Percentiles rank a stretch among this genome's conserved stretches.
Evolutionary conservation across 1,284 basidiomycete genomes (phyloP).

Genomic region (Malassezia slooffiae): DNA sequence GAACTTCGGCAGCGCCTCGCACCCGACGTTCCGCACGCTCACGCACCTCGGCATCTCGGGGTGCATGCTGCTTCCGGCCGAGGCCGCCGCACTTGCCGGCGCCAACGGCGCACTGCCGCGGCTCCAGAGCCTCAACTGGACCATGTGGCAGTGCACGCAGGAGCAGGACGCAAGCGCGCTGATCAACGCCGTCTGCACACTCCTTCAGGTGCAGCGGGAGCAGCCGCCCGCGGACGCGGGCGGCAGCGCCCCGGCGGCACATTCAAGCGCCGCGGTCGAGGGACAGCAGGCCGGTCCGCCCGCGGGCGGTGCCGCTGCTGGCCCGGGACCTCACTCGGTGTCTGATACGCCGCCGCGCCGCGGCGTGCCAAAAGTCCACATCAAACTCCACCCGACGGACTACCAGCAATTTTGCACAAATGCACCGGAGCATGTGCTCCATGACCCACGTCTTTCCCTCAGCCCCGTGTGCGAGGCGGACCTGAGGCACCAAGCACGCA

Average conservation of each 20-base stretch:
- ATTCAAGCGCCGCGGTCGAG: no score
- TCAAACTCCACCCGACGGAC: not conserved
- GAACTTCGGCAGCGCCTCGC: not conserved
- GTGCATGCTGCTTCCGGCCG: conserved; percentile 7
- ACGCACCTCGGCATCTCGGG: conserved; percentile 1
- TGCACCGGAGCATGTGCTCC: not conserved
- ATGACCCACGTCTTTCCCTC: conserved; percentile 1
- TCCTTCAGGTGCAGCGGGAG: not conserved
- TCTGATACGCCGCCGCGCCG: no score
- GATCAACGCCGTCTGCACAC: not conserved
- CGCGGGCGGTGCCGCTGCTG: no score
- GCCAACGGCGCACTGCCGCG: conserved; percentile 3
- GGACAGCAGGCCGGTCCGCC: no score
- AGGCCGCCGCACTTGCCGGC: conserved; percentile 6
- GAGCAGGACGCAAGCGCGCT: not conserved
- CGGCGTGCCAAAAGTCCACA: not conserved
- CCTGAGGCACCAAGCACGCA: no score
- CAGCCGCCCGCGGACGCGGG: no score
- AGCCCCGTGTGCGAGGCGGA: no score
- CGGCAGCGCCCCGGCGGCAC: no score
- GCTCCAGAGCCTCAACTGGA: conserved; percentile 4
- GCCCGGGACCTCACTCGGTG: no score
- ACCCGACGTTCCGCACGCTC: not conserved
- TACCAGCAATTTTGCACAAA: not conserved
- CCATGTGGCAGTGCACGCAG: not conserved